Evolutionary conservation across 768 basidiomycete genomes (phyloP).

Genomic region (Clathrus columnatus): DNA sequence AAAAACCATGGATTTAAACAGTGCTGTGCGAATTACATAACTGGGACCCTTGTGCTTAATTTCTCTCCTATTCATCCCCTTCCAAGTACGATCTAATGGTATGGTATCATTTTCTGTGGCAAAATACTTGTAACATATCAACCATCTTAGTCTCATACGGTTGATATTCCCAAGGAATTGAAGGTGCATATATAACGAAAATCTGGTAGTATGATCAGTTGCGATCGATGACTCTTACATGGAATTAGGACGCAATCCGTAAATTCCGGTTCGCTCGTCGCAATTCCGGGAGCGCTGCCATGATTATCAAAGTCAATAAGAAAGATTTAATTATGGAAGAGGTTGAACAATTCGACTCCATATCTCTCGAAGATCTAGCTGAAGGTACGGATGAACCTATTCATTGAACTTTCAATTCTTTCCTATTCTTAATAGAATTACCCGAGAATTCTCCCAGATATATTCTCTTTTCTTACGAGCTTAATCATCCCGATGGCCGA

Average conservation of each 20-base stretch:
- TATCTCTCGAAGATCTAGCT: constrained; percentile 76
- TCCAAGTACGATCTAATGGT: too few species aligned
- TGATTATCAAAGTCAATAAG: constrained; percentile 90
- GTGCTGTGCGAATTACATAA: too few species aligned
- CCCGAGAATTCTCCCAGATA: constrained; percentile 85
- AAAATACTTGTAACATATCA: neutral
- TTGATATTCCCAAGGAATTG: constrained; percentile 76
- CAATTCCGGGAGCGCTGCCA: constrained; percentile 60
- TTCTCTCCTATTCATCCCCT: neutral
- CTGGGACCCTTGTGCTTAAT: neutral
- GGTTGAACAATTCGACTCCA: constrained; percentile 68
- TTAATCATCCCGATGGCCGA: constrained; percentile 72
- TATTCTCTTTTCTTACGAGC: constrained; percentile 75
- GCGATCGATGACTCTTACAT: neutral
- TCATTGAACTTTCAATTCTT: neutral
- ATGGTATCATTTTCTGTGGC: too few species aligned
- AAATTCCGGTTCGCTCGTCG: constrained; percentile 74
- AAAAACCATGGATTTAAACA: too few species aligned
- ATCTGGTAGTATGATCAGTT: neutral
- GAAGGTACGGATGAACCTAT: constrained; percentile 46
- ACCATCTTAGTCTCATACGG: constrained; percentile 56
- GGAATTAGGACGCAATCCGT: constrained; percentile 47
- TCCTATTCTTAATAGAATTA: constrained; percentile 44
- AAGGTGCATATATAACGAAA: constrained; percentile 27
- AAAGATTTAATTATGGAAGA: constrained; percentile 71